These are phyloP conservation scores for Anethum foeniculum DNA, from an alignment of 140 eudicot genomes.

Conservation along the genomic window DNA sequence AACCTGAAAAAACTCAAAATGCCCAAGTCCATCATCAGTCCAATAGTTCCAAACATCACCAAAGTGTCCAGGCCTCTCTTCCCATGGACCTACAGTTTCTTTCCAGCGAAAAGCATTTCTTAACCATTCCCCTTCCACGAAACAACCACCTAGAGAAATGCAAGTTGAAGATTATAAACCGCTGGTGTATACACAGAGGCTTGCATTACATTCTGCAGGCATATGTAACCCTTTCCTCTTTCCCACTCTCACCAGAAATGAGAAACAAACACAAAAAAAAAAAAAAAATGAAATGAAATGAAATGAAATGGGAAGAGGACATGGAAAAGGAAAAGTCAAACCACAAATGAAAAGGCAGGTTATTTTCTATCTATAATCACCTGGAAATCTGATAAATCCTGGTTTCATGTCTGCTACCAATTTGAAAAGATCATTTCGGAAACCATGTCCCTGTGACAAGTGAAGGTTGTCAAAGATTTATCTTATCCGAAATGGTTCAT, in stretches of 20 bases:
- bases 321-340: neutral
- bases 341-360: neutral
- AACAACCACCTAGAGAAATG: constrained; percentile 64
- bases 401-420: constrained; percentile 76
- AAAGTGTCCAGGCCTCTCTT: constrained; percentile 92
- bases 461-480: neutral
- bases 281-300: too few species aligned
- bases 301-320: neutral
- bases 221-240: neutral
- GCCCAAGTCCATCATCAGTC: constrained; percentile 97
- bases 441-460: constrained; percentile 77
- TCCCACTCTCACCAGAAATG: neutral
- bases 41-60: constrained; percentile 97
- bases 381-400: constrained; percentile 92
- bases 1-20: constrained; percentile 85
- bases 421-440: constrained; percentile 69
- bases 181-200: neutral
- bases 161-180: neutral
- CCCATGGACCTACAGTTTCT: constrained; percentile 96
- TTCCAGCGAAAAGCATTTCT: constrained; percentile 94
- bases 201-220: neutral
- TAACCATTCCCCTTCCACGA: constrained; percentile 90
- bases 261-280: neutral
- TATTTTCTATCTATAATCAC: constrained; percentile 23
- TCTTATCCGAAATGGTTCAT: neutral